Percentiles rank a stretch among this genome's conserved stretches.
Evolutionary conservation across 129 eudicot genomes (phyloP).

Genomic region (Oenanthe sinensis): DNA sequence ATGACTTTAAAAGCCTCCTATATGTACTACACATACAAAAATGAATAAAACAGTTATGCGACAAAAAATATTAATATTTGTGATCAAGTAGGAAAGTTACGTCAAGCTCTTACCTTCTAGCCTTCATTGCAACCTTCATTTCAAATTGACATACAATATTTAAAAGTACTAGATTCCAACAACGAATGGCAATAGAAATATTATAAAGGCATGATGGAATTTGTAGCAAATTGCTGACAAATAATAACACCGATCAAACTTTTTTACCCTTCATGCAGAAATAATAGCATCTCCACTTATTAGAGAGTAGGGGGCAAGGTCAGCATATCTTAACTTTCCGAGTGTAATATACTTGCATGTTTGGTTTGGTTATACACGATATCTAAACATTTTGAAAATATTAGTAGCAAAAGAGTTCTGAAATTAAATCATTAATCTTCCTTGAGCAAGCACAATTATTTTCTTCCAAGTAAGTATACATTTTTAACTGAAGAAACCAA

Average conservation of each 20-base stretch:
- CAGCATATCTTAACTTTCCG: neutral
- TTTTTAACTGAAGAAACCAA: constrained; percentile 3
- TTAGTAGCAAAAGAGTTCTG: neutral
- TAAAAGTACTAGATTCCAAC: neutral
- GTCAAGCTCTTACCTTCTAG: constrained; percentile 2
- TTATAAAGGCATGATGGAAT: neutral
- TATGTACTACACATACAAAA: neutral
- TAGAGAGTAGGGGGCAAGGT: neutral
- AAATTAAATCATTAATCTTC: neutral
- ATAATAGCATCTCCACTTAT: neutral
- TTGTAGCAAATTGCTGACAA: neutral
- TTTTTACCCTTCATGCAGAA: neutral
- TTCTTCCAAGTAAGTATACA: neutral
- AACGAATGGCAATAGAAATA: neutral
- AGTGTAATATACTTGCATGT: neutral
- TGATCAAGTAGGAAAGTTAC: constrained; percentile 2
- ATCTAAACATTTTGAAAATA: neutral
- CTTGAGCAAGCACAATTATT: neutral
- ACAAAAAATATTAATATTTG: neutral
- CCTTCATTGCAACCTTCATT: too few relatives aligned
- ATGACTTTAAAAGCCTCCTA: neutral
- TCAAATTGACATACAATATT: neutral
- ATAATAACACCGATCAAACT: neutral
- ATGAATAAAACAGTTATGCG: neutral
- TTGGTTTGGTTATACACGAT: neutral